A percentile compares a stretch with the other conserved stretches of the same genome.
Evolutionary conservation across 805 yeast genomes (phyloP).

Genomic region (Kockiozyma suomiensis): DNA sequence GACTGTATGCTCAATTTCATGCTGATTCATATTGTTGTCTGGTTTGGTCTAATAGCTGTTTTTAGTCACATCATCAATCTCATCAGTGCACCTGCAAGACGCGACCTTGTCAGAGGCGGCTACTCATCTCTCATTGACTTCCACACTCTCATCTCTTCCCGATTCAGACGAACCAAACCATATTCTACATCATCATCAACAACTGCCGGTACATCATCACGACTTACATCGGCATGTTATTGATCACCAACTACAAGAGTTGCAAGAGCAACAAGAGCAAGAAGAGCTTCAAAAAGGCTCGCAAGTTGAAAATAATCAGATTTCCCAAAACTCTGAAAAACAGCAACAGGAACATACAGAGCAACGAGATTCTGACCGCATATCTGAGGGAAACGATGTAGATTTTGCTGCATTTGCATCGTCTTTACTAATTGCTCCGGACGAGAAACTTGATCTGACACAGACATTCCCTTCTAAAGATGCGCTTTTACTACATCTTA

Average conservation of each 20-base stretch:
- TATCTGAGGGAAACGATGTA: neutral
- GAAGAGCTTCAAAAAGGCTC: neutral
- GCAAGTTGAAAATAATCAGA: neutral
- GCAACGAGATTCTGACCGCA: too few relatives aligned
- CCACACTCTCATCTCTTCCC: slow-evolving; percentile 10
- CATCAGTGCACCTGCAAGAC: slow-evolving; percentile 23
- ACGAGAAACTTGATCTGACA: slow-evolving; percentile 21
- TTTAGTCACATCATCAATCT: slow-evolving; percentile 21
- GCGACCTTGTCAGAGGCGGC: slow-evolving; percentile 17
- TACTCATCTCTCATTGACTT: slow-evolving; percentile 8
- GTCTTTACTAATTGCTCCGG: slow-evolving; percentile 10
- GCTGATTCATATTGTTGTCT: neutral
- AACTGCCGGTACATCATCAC: slow-evolving; percentile 6
- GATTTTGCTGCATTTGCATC: neutral
- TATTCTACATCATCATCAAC: slow-evolving; percentile 7
- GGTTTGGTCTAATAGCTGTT: neutral
- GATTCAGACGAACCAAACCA: slow-evolving; percentile 1
- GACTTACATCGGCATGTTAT: slow-evolving; percentile 6
- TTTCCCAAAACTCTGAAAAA: neutral
- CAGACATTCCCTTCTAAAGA: slow-evolving; percentile 30
- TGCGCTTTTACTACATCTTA: slow-evolving; percentile 25
- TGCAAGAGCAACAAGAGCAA: slow-evolving; percentile 17
- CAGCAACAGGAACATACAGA: neutral
- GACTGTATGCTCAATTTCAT: slow-evolving; percentile 12
- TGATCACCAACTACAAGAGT: slow-evolving; percentile 25